phyloP scores from a whole-genome alignment of 2,329 filamentous ascomycete species.

The Chrysoporthe cubensis region DNA sequence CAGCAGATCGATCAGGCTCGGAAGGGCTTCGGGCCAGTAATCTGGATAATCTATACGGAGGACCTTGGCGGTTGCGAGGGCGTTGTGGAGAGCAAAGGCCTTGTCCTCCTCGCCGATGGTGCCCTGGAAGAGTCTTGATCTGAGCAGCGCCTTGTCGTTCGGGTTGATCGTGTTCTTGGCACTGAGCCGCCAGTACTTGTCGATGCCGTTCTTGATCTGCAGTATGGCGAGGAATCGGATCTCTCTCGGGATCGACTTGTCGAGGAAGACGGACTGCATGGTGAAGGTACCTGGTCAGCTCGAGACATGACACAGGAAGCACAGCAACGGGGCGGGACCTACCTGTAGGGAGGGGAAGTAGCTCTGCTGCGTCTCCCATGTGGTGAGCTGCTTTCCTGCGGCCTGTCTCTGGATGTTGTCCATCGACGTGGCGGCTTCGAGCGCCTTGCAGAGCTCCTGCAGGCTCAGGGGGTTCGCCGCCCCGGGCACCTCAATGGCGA shows the following conservation, averaged over 20 bases:
- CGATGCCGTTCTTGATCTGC: slow-evolving; percentile 94
- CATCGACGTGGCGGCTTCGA: slow-evolving; percentile 66
- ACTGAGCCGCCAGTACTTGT: slow-evolving; percentile 82
- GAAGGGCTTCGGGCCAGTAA: slow-evolving; percentile 74
- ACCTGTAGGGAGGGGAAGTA: slow-evolving; percentile 75
- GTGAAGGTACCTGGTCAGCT: neutral
- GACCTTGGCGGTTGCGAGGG: slow-evolving; percentile 85
- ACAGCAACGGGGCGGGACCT: slow-evolving; percentile 29
- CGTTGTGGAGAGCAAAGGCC: slow-evolving; percentile 82
- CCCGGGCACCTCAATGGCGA: slow-evolving; percentile 77
- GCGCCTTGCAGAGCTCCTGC: slow-evolving; percentile 65
- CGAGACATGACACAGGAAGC: neutral
- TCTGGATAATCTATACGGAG: slow-evolving; percentile 85
- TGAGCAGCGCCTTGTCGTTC: slow-evolving; percentile 77
- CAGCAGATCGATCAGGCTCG: slow-evolving; percentile 66
- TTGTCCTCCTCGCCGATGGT: slow-evolving; percentile 77
- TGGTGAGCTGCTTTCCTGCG: slow-evolving; percentile 69
- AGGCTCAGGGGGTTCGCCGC: slow-evolving; percentile 74
- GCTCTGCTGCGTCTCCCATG: slow-evolving; percentile 69
- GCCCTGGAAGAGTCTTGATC: slow-evolving; percentile 73
- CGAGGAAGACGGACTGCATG: slow-evolving; percentile 75
- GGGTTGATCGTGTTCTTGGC: slow-evolving; percentile 68
- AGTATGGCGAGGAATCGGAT: slow-evolving; percentile 90
- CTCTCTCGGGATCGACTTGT: slow-evolving; percentile 74
- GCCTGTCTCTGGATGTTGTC: slow-evolving; percentile 67